phyloP scores from a whole-genome alignment of 495 filamentous ascomycete genomes.

The Podospora pseudocomata region DNA sequence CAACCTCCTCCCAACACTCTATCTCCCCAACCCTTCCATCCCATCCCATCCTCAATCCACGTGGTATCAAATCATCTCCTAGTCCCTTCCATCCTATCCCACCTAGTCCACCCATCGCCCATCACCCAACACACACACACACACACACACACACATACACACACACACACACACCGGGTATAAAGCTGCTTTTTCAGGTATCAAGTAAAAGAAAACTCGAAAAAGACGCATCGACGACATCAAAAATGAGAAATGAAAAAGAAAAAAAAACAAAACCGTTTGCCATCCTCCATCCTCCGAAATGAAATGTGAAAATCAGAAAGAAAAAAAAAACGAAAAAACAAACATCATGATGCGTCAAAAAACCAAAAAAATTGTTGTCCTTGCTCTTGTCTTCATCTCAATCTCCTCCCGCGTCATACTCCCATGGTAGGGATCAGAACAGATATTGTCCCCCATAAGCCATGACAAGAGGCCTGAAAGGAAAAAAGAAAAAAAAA shows the following conservation, averaged over 20 bases:
- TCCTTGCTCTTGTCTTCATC: background rate
- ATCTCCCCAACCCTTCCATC: too few species aligned
- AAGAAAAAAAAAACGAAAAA: background rate
- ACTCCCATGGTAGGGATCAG: background rate
- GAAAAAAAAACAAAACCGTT: background rate
- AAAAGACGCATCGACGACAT: background rate
- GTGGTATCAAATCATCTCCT: background rate
- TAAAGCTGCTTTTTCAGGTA: constrained; percentile 15
- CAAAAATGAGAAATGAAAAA: background rate
- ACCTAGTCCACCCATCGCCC: background rate
- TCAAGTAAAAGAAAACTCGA: constrained; percentile 1
- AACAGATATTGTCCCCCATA: background rate
- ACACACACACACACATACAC: background rate
- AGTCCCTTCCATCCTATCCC: background rate
- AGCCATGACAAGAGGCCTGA: constrained; percentile 2
- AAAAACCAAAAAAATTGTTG: background rate
- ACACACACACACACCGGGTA: constrained; percentile 5
- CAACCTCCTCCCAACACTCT: too few species aligned
- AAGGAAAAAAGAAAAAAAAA: constrained; percentile 6
- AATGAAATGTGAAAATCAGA: background rate
- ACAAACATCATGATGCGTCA: background rate
- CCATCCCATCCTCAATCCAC: background rate
- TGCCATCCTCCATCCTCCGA: background rate
- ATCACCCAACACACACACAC: background rate
- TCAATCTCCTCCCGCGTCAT: background rate